Percentiles rank a stretch among this genome's conserved stretches.
phyloP scores from a whole-genome alignment of 2,329 filamentous ascomycete genomes.

The Bipolaris bicolor region DNA sequence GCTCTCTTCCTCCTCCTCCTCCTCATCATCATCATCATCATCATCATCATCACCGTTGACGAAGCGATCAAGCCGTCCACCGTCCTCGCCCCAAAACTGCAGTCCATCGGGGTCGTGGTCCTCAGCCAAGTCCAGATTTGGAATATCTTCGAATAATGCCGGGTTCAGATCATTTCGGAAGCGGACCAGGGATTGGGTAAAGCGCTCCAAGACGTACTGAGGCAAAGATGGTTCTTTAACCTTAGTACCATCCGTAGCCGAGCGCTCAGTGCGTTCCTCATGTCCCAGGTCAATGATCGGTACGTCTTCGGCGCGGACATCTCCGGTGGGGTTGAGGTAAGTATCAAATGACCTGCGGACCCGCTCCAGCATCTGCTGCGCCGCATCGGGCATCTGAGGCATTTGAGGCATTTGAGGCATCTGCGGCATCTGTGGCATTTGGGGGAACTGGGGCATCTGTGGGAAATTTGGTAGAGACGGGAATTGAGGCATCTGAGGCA shows the following conservation, averaged over 20 bases:
- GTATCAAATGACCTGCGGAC: constrained; percentile 50
- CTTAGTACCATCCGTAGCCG: constrained; percentile 45
- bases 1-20: constrained; percentile 42
- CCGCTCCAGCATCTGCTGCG: constrained; percentile 46
- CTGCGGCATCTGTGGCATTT: constrained; percentile 37
- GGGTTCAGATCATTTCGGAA: constrained; percentile 54
- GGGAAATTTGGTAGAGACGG: constrained; percentile 41
- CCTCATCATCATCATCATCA: constrained; percentile 39
- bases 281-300: constrained; percentile 48
- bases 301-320: constrained; percentile 41
- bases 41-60: constrained; percentile 37
- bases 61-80: constrained; percentile 30
- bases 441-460: constrained; percentile 41
- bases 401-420: constrained; percentile 37
- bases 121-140: constrained; percentile 35
- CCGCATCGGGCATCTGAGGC: constrained; percentile 39
- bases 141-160: constrained; percentile 42
- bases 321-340: constrained; percentile 52
- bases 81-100: constrained; percentile 45
- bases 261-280: constrained; percentile 42
- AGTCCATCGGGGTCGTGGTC: constrained; percentile 38
- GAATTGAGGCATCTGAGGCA: constrained; percentile 42
- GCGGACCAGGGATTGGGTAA: constrained; percentile 53
- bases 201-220: constrained; percentile 55
- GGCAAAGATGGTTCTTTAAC: constrained; percentile 50